Conservation (phyloP, 129 eudicot species). For the Calendula officinalis region DNA sequence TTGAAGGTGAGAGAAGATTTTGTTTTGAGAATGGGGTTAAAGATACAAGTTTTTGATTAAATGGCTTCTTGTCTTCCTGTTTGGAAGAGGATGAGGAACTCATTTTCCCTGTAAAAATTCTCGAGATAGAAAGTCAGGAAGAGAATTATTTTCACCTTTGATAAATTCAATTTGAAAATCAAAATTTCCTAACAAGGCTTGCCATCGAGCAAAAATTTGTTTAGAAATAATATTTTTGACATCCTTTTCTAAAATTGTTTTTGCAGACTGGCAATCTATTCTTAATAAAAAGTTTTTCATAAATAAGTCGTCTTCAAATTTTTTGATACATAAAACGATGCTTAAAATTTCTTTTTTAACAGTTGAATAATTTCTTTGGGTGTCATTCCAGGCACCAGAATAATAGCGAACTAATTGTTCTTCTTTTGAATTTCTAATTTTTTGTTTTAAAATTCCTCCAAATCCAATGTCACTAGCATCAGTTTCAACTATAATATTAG, state of each 20-base stretch:
- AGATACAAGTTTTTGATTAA: background rate
- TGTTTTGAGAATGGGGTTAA: no score
- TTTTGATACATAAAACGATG: slow-evolving; percentile 3
- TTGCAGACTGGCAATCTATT: background rate
- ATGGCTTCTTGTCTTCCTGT: background rate
- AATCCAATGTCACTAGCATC: slow-evolving; percentile 19
- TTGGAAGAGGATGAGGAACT: background rate
- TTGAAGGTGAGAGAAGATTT: no score
- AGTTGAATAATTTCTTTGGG: slow-evolving; percentile 19
- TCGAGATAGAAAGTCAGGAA: slow-evolving; percentile 16
- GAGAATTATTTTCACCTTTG: slow-evolving; percentile 13
- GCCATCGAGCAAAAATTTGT: slow-evolving; percentile 13
- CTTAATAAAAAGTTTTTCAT: slow-evolving; percentile 6
- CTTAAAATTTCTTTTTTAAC: slow-evolving; percentile 13
- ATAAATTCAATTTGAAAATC: slow-evolving; percentile 20
- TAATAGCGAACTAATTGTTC: background rate
- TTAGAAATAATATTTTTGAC: slow-evolving; percentile 13
- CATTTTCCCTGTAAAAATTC: slow-evolving; percentile 3
- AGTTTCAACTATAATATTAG: slow-evolving; percentile 5
- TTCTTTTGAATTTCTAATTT: background rate
- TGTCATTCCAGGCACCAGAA: slow-evolving; percentile 1
- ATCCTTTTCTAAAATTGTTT: slow-evolving; percentile 1
- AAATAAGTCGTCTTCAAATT: slow-evolving; percentile 17
- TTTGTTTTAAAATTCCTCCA: slow-evolving; percentile 20
- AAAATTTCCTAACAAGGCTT: slow-evolving; percentile 16